Conservation (phyloP, 257 asterid species). For the Leptodermis oblonga region DNA sequence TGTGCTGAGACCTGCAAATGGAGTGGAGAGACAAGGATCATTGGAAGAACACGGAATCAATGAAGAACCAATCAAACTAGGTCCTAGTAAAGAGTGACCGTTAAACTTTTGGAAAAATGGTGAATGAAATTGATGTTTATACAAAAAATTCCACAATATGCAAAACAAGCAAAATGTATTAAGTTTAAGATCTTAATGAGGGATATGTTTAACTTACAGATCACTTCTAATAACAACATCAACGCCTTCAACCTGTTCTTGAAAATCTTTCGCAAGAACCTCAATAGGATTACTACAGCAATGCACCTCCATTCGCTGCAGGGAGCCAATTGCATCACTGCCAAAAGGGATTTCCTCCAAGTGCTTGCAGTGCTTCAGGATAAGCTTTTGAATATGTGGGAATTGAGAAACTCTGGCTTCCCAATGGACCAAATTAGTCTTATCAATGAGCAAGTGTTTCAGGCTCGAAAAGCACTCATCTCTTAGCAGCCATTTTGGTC, state of each 20-base stretch:
- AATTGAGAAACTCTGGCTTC: background rate
- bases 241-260: conserved; percentile 13
- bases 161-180: background rate
- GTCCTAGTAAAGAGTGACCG: too few relatives aligned
- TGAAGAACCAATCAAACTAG: background rate
- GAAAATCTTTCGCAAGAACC: background rate
- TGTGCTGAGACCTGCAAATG: too few relatives aligned
- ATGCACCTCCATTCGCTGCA: conserved; percentile 9
- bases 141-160: background rate
- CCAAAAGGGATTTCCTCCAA: conserved; percentile 9
- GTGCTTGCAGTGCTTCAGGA: background rate
- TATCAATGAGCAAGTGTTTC: conserved; percentile 10
- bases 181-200: background rate
- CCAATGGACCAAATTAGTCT: conserved; percentile 1
- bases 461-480: background rate
- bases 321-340: background rate
- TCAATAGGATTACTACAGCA: conserved; percentile 8
- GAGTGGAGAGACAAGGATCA: too few relatives aligned
- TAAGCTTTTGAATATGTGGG: background rate
- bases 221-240: conserved; percentile 3
- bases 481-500: conserved; percentile 3
- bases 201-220: background rate
- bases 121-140: background rate
- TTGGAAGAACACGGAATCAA: too few relatives aligned
- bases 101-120: too few relatives aligned